Evolutionary conservation across 345 rosid species (phyloP).

Genomic region (Murraya paniculata): DNA sequence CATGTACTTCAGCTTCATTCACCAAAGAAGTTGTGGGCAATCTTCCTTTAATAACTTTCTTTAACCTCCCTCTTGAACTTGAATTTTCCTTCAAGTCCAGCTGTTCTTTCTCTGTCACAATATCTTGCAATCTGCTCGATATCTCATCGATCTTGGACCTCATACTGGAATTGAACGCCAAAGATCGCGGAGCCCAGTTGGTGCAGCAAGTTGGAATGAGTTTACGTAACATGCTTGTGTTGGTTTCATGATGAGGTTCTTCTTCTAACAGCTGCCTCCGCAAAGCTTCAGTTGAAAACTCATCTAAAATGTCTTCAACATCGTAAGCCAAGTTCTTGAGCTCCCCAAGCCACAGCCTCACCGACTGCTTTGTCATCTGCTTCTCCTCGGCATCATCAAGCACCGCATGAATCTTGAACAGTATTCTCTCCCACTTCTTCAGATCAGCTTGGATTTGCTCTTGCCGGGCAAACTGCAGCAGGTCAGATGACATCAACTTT

Average conservation of each 20-base stretch:
- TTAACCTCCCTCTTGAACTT: neutral
- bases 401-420: neutral
- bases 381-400: conserved; percentile 21
- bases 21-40: neutral
- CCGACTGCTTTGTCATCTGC: neutral
- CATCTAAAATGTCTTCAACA: conserved; percentile 22
- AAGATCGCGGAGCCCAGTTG: neutral
- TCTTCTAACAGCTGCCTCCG: neutral
- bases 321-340: conserved; percentile 17
- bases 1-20: neutral
- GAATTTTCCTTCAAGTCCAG: neutral
- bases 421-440: conserved; percentile 7
- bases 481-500: neutral
- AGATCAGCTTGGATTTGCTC: neutral
- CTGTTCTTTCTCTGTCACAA: neutral
- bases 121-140: neutral
- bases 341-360: conserved; percentile 15
- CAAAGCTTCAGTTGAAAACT: conserved; percentile 7
- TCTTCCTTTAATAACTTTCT: neutral
- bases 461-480: neutral
- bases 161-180: conserved; percentile 4
- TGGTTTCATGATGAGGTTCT: neutral
- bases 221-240: neutral
- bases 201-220: neutral
- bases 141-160: conserved; percentile 6